Conservation (phyloP, 805 yeast species). For the Peterozyma toletana region DNA sequence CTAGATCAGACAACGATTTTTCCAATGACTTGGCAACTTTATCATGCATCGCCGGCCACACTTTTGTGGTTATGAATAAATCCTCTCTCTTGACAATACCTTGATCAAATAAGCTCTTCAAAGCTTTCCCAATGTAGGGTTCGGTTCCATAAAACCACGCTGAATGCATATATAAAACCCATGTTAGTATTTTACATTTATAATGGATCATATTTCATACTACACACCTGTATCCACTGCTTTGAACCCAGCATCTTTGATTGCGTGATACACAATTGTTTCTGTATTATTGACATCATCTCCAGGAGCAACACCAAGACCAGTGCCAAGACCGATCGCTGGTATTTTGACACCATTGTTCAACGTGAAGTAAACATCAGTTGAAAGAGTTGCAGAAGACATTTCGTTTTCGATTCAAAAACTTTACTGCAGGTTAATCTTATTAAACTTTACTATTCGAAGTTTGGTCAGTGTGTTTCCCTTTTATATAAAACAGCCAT, state of each 20-base stretch:
- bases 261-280: constrained; percentile 23
- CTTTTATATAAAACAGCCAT: no score
- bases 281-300: constrained; percentile 24
- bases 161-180: constrained; percentile 37
- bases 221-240: constrained; percentile 48
- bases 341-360: constrained; percentile 57
- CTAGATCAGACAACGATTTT: constrained; percentile 26
- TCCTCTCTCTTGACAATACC: constrained; percentile 19
- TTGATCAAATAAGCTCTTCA: constrained; percentile 38
- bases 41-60: constrained; percentile 8
- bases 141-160: constrained; percentile 45
- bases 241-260: constrained; percentile 41
- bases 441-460: no score
- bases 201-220: no score
- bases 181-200: constrained; percentile 10
- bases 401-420: no score
- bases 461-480: no score
- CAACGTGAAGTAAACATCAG: constrained; percentile 34
- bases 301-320: constrained; percentile 48
- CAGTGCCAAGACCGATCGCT: constrained; percentile 66
- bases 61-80: constrained; percentile 9
- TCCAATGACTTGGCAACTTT: constrained; percentile 29
- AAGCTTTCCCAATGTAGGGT: constrained; percentile 33
- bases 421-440: no score
- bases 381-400: constrained; percentile 10